phyloP scores from a whole-genome alignment of 768 basidiomycete species.

The Leccinum variicolor region DNA sequence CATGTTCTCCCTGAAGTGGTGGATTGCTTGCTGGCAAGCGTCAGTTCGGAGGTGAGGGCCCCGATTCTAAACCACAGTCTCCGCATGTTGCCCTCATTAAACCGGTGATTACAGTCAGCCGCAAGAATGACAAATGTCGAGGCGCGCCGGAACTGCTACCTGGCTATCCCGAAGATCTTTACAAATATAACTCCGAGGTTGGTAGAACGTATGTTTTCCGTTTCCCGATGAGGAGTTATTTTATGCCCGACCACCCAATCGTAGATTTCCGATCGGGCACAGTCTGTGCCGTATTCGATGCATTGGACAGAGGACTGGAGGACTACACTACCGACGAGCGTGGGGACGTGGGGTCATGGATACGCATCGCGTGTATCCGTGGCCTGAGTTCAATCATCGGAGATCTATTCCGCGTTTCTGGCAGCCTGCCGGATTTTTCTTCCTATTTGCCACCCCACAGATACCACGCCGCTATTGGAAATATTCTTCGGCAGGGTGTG shows the following conservation, averaged over 20 bases:
- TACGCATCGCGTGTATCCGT: conserved; percentile 73
- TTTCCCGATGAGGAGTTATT: conserved; percentile 5
- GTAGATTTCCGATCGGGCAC: conserved; percentile 48
- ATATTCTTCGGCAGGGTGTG: conserved; percentile 83
- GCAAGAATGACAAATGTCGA: conserved; percentile 47
- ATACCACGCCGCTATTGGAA: conserved; percentile 56
- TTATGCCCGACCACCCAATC: conserved; percentile 9
- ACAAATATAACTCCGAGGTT: conserved; percentile 41
- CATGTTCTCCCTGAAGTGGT: conserved; percentile 54
- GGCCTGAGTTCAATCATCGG: conserved; percentile 56
- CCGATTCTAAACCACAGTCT: conserved; percentile 18
- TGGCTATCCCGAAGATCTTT: conserved; percentile 46
- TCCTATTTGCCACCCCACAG: conserved; percentile 57
- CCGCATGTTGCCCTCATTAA: conserved; percentile 17
- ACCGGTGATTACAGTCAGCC: conserved; percentile 29
- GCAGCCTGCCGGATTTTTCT: conserved; percentile 42
- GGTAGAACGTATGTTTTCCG: conserved; percentile 40
- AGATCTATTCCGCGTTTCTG: conserved; percentile 46
- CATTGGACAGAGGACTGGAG: conserved; percentile 65
- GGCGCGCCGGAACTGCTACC: conserved; percentile 53
- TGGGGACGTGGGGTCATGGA: conserved; percentile 97
- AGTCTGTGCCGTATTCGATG: conserved; percentile 49
- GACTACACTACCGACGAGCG: conserved; percentile 95
- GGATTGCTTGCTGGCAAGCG: conserved; percentile 55
- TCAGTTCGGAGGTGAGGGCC: conserved; percentile 50